Conservation (phyloP, 352 stramenopile species). For the Phytopythium boreale region DNA sequence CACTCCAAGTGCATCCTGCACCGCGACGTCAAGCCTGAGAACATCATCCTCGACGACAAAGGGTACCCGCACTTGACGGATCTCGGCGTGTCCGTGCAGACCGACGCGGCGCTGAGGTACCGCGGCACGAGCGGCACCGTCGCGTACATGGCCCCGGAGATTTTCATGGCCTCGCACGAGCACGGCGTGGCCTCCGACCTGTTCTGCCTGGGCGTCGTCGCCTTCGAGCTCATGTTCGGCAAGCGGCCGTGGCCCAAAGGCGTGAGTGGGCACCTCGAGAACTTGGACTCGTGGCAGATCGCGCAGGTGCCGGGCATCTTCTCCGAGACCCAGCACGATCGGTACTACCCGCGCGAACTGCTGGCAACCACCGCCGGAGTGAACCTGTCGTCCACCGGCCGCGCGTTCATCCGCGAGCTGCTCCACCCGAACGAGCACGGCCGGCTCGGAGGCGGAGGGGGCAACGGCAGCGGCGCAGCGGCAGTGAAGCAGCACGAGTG, state of each 20-base stretch:
- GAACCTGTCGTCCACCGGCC: conserved; percentile 24
- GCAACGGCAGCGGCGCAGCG: conserved; percentile 10
- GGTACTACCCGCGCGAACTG: conserved; percentile 56
- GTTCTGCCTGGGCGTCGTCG: conserved; percentile 60
- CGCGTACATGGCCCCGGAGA: conserved; percentile 72
- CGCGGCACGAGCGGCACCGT: conserved; percentile 57
- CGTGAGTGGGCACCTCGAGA: conserved; percentile 31
- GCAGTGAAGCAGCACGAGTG: conserved; percentile 59
- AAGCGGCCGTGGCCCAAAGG: conserved; percentile 39
- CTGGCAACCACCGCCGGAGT: conserved; percentile 23
- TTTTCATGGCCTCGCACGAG: conserved; percentile 48
- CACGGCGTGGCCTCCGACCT: conserved; percentile 61
- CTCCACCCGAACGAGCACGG: conserved; percentile 43
- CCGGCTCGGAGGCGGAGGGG: conserved; percentile 52
- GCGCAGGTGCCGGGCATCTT: conserved; percentile 10
- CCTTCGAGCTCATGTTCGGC: conserved; percentile 48
- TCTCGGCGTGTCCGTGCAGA: conserved; percentile 67
- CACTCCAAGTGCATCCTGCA: conserved; percentile 67
- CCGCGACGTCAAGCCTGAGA: conserved; percentile 84
- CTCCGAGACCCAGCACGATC: conserved; percentile 18
- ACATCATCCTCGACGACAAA: conserved; percentile 81
- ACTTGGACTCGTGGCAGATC: conserved; percentile 7
- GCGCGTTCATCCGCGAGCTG: conserved; percentile 44
- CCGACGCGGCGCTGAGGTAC: conserved; percentile 30
- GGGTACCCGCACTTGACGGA: conserved; percentile 73